Conservation (phyloP, 164 flowering plant genomes). For the Vitis amurensis region DNA sequence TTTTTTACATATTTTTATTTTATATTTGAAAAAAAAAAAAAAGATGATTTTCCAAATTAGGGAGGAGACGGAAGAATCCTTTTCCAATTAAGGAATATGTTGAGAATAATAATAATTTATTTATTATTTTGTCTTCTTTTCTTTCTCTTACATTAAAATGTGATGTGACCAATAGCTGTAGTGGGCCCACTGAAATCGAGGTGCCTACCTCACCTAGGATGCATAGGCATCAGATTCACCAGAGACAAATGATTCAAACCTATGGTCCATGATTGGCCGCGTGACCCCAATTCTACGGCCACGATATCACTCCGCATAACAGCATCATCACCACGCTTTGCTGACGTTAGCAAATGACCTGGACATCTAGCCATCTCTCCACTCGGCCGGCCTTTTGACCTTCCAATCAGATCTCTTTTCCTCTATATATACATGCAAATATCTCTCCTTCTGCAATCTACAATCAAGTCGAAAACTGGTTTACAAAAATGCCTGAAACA, state of each 20-base stretch:
- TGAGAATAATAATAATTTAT: too few relatives aligned
- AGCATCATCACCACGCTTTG: constrained; percentile 30
- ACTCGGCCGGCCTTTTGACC: constrained; percentile 20
- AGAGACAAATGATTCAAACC: neutral
- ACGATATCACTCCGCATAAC: neutral
- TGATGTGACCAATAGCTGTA: too few relatives aligned
- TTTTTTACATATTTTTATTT: too few relatives aligned
- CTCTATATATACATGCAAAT: constrained; percentile 8
- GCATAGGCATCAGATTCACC: too few relatives aligned
- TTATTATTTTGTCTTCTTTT: too few relatives aligned
- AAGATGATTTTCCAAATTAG: too few relatives aligned
- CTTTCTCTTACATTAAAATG: too few relatives aligned
- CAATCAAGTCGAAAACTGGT: neutral
- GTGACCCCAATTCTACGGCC: constrained; percentile 5
- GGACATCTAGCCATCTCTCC: constrained; percentile 16
- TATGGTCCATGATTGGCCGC: neutral
- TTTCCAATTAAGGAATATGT: too few relatives aligned
- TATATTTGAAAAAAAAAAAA: too few relatives aligned
- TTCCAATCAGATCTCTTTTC: constrained; percentile 3
- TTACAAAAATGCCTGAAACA: constrained; percentile 22
- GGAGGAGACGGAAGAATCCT: too few relatives aligned
- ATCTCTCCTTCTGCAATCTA: neutral
- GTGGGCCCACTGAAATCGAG: too few relatives aligned
- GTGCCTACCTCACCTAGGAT: too few relatives aligned
- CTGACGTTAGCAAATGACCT: constrained; percentile 19